These are phyloP conservation scores for Chlorella sp. DNA, from an alignment of 139 green algal genomes.

Conservation along the genomic window DNA sequence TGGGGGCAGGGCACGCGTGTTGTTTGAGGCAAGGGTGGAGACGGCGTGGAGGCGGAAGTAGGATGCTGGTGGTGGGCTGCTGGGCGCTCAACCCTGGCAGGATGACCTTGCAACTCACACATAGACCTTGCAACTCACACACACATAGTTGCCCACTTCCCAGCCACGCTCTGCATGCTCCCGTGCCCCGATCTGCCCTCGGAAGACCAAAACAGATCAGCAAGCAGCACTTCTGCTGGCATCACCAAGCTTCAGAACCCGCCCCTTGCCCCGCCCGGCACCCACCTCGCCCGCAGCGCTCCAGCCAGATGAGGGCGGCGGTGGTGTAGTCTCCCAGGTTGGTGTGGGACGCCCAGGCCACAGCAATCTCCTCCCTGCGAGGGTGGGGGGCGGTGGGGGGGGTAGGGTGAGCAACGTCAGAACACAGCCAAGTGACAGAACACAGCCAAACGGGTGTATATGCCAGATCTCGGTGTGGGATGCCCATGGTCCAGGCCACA, in stretches of 20 bases:
- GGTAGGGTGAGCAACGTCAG: background rate
- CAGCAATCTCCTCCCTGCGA: constrained; percentile 11
- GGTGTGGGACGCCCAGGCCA: constrained; percentile 3
- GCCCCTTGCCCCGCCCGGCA: no score
- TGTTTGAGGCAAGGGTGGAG: background rate
- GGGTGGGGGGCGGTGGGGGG: background rate
- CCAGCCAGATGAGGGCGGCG: constrained; percentile 15
- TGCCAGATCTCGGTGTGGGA: no score
- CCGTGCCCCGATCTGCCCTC: no score
- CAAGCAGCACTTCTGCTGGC: no score
- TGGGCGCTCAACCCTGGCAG: background rate
- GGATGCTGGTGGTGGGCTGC: background rate
- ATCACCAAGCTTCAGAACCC: no score
- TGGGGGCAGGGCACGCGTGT: background rate
- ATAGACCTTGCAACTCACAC: background rate
- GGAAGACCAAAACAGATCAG: no score
- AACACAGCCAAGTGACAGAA: no score
- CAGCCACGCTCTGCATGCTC: background rate
- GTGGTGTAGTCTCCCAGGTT: constrained; percentile 15
- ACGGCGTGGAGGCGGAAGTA: background rate
- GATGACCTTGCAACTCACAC: background rate
- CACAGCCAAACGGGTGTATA: no score
- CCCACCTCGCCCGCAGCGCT: constrained; percentile 15
- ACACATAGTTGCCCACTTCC: no score
- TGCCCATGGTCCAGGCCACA: no score